Percentiles rank a stretch among this genome's conserved stretches.
These are phyloP conservation scores for Auricularia sp. DNA, from an alignment of 768 basidiomycete genomes.

Conservation along the genomic window DNA sequence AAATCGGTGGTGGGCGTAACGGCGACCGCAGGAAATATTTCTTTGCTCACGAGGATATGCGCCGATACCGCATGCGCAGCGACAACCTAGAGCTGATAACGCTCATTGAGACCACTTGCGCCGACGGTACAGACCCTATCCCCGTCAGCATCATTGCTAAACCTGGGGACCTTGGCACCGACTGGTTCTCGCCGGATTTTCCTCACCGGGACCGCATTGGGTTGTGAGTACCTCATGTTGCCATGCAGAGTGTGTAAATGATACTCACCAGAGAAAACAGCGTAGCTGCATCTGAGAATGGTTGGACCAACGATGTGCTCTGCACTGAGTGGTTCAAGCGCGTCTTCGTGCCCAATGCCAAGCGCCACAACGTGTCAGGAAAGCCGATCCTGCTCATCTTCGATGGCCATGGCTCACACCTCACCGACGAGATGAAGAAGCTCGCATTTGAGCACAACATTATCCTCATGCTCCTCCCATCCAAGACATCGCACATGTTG, in stretches of 20 bases:
- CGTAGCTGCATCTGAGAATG: conserved; percentile 26
- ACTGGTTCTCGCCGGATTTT: conserved; percentile 16
- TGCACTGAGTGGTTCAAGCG: conserved; percentile 29
- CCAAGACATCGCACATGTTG: conserved; percentile 32
- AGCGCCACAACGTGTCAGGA: conserved; percentile 14
- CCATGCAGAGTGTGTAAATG: not conserved
- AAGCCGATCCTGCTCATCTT: conserved; percentile 30
- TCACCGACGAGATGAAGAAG: conserved; percentile 14
- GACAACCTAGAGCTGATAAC: conserved; percentile 36
- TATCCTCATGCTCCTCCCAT: conserved; percentile 25
- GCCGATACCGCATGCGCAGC: conserved; percentile 15
- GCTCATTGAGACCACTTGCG: conserved; percentile 33
- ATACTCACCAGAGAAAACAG: conserved; percentile 11
- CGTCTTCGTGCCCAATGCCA: conserved; percentile 28
- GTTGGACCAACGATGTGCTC: conserved; percentile 32
- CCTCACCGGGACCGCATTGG: conserved; percentile 11
- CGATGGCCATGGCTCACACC: conserved; percentile 37
- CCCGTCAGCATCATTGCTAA: not conserved
- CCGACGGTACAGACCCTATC: conserved; percentile 22
- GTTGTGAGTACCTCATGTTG: conserved; percentile 3
- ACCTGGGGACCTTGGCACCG: conserved; percentile 10
- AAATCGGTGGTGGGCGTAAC: conserved; percentile 8
- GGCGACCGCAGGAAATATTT: conserved; percentile 7
- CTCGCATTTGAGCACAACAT: conserved; percentile 22
- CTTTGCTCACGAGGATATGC: conserved; percentile 12